Evolutionary conservation across 768 basidiomycete species (phyloP), one percentile per base, ranked within the genome.

Genomic region (Gautieria morchelliformis): DNA sequence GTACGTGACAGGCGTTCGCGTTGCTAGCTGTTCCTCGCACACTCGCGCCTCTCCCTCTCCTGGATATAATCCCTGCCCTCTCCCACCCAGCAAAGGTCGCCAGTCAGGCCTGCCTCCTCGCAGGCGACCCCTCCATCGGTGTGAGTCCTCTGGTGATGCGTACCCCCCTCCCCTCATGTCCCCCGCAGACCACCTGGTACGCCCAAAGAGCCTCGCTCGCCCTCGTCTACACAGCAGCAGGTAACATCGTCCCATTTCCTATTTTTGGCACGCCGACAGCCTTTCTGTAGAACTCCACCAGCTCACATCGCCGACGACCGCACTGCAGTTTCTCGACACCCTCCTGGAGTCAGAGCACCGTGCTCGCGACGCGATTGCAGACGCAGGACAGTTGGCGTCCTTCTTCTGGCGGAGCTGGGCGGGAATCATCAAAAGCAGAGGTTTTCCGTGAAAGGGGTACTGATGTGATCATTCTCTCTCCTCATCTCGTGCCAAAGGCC

Each of bases 331-430:
- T 72, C 74, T 93, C 14, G 82, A 85, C 47, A 70, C 75, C 8
- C 78, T 90, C 6, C 74, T 92, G 14, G 72, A 76, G 10, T 69
- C 75, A 3, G 77, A 81, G 3, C 68, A 73, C 2, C 61, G 68
- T 1, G 62, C 82, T 0, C 75, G 80, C 47, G 67, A 68, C 0
- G 73, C 78, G 0, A 57, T 86, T 8, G 72, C 71, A 42, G 85
- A 89, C 58, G 72, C 76, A 0, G 70, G 70, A 19, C 58, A 79
- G 39, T 91, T 81, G 60, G 77, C 80, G 0, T 68, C 72, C 2
- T 91, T 88, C 60, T 66, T 90, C 22, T 64, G 77, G 54, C 78
- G 78, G 59, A 88, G 88, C 65, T 89, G 86, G 82, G 74, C 71
- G 51, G 84, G 84, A 5, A 87, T 92, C 49, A 69, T 79, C 46